phyloP scores from a whole-genome alignment of 148 eudicot genomes.

The Arbutus unedo region DNA sequence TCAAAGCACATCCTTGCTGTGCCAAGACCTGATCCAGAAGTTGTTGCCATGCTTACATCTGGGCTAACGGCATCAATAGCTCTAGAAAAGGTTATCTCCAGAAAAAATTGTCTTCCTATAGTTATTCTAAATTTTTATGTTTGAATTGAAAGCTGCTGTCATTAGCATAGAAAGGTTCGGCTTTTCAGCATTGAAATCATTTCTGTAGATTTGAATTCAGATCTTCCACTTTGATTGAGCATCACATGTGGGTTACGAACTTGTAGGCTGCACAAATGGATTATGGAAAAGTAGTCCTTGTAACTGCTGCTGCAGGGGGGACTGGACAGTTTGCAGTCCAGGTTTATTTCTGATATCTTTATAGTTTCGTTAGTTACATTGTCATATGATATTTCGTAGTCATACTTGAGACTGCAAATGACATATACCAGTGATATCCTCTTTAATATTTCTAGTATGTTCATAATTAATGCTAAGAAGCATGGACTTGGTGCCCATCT shows the following conservation, averaged over 20 bases:
- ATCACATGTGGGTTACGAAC: slow-evolving; percentile 8
- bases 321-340: slow-evolving; percentile 99
- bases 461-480: not conserved
- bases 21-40: slow-evolving; percentile 91
- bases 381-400: no score
- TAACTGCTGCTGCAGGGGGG: slow-evolving; percentile 99
- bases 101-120: not conserved
- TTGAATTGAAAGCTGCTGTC: not conserved
- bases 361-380: not conserved
- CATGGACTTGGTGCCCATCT: not conserved
- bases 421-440: not conserved
- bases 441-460: not conserved
- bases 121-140: not conserved
- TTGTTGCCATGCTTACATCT: slow-evolving; percentile 96
- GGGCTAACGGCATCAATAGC: slow-evolving; percentile 98
- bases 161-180: not conserved
- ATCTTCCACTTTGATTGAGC: not conserved
- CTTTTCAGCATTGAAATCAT: not conserved
- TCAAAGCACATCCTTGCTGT: slow-evolving; percentile 87
- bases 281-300: slow-evolving; percentile 79
- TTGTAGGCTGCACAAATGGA: slow-evolving; percentile 79
- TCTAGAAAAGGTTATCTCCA: slow-evolving; percentile 66
- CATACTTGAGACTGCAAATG: not conserved
- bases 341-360: slow-evolving; percentile 34
- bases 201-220: not conserved